A percentile compares a stretch with the other conserved stretches of the same genome.
These are phyloP conservation scores for Arabis alpina DNA, from an alignment of 345 rosid genomes.

Conservation along the genomic window DNA sequence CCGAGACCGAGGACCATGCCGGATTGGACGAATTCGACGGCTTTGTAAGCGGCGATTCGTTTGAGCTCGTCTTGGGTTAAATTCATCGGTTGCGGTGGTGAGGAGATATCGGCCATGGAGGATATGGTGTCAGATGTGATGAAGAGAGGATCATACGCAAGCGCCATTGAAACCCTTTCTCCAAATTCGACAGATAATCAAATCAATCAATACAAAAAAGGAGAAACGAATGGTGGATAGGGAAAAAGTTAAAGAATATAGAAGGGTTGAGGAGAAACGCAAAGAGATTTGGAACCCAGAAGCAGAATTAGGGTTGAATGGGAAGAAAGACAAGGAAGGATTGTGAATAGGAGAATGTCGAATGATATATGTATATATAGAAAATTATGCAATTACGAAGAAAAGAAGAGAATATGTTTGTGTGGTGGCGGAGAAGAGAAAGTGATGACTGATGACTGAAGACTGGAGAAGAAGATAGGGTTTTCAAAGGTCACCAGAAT, in stretches of 20 bases:
- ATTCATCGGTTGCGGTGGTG: conserved; percentile 41
- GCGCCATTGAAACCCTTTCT: conserved; percentile 48
- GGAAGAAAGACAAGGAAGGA: background rate
- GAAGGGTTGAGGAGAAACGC: background rate
- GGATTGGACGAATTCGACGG: conserved; percentile 87
- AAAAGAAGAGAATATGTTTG: conserved; percentile 27
- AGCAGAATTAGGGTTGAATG: background rate
- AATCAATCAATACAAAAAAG: background rate
- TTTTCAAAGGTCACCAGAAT: too few species aligned
- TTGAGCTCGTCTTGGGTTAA: conserved; percentile 82
- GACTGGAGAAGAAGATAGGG: too few species aligned
- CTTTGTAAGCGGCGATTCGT: conserved; percentile 82
- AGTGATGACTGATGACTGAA: background rate
- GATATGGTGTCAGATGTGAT: conserved; percentile 42
- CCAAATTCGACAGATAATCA: too few species aligned
- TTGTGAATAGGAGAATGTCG: conserved; percentile 22
- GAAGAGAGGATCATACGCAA: conserved; percentile 50
- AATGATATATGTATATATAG: conserved; percentile 19
- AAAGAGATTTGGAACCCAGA: conserved; percentile 10
- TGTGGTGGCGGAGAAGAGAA: conserved; percentile 43
- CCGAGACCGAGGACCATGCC: conserved; percentile 99
- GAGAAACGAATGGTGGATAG: background rate
- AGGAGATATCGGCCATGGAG: conserved; percentile 39
- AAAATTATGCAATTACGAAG: conserved; percentile 18
- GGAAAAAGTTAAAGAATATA: too few species aligned